Base-by-base conservation (phyloP, 1,284 basidiomycete species). In the Mycosarcoma mackinlayi region DNA sequence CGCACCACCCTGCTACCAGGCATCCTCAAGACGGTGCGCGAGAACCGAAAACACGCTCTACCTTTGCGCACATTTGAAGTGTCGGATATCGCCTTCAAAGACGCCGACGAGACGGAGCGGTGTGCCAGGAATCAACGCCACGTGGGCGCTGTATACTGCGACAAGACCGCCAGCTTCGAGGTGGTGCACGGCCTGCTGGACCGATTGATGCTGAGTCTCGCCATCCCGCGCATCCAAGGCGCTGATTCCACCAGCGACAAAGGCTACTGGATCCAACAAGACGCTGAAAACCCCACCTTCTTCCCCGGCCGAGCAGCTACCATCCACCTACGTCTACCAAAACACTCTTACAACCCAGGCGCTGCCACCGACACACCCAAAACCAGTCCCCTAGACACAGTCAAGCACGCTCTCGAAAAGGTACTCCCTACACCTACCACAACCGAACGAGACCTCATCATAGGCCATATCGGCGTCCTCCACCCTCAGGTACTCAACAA, bases 151-250 rank as follows among this genome's bases (percentile, higher is more conserved):
- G 88, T 98, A 28, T 98, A 93, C 89, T 94, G 93, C 84, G 95
- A 96, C 84, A 93, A 92, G 86, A 91, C 90, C 14, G 96, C 95
- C 18, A 93, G 93, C 8, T 99, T 99, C 83, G 96, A 99, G 85
- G 88, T 96, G 67, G 91, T 96, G 10, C 96, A 98, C 82, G 95
- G 95, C 23, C 85, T 98, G 83, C 85, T 99, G 68, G 94, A 98
- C 84, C 87, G 94, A 45, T 87, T 93, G 50, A 98, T 99, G 95
- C 89, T 91, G 82, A 92, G 94, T 86, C 86, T 99, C 23, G 93
- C 93, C 70, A 88, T 98, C 41, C 91, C 92, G 30, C 87, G 89
- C 74, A 91, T 97, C 64, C 84, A 86, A 40, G 87, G 85, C 27
- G 88, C 90, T 16, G 64, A 67, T 6, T 30, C 33, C 70, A 83